phyloP scores from a whole-genome alignment of 2,329 filamentous ascomycete genomes.

The Orbilia javanica region DNA sequence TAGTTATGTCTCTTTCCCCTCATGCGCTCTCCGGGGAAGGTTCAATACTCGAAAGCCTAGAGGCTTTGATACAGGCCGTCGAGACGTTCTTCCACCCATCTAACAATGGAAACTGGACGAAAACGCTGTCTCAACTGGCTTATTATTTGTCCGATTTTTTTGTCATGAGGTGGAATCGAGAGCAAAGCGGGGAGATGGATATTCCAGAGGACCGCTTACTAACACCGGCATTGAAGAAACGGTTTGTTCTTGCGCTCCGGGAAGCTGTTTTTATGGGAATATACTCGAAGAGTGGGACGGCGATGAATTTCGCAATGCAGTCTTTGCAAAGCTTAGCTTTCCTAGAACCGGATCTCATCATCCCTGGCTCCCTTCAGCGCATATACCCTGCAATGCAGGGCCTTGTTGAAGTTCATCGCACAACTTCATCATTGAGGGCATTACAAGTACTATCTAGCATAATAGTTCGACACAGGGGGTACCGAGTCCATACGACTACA shows the following conservation, averaged over 20 bases:
- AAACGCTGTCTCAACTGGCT: constrained; percentile 86
- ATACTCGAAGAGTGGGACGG: constrained; percentile 92
- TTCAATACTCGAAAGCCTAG: constrained; percentile 85
- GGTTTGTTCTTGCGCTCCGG: constrained; percentile 88
- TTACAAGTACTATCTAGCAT: constrained; percentile 91
- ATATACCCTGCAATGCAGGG: constrained; percentile 98
- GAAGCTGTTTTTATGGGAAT: constrained; percentile 99
- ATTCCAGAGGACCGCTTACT: constrained; percentile 83
- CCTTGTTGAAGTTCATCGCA: constrained; percentile 95
- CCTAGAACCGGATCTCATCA: constrained; percentile 88
- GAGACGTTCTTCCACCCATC: constrained; percentile 99
- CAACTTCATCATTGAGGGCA: constrained; percentile 90
- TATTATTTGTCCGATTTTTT: constrained; percentile 96
- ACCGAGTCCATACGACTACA: constrained; percentile 93
- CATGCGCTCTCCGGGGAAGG: constrained; percentile 80
- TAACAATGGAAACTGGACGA: constrained; percentile 92
- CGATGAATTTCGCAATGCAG: constrained; percentile 90
- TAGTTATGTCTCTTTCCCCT: constrained; percentile 92
- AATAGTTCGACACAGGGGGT: constrained; percentile 94
- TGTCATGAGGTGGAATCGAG: constrained; percentile 96
- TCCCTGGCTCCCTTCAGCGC: constrained; percentile 91
- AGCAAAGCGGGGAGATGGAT: constrained; percentile 91
- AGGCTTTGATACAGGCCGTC: constrained; percentile 91
- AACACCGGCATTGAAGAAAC: constrained; percentile 81
- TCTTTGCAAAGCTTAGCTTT: constrained; percentile 90